Conservation (phyloP, 257 asterid species). For the Salvia miltiorrhiza region DNA sequence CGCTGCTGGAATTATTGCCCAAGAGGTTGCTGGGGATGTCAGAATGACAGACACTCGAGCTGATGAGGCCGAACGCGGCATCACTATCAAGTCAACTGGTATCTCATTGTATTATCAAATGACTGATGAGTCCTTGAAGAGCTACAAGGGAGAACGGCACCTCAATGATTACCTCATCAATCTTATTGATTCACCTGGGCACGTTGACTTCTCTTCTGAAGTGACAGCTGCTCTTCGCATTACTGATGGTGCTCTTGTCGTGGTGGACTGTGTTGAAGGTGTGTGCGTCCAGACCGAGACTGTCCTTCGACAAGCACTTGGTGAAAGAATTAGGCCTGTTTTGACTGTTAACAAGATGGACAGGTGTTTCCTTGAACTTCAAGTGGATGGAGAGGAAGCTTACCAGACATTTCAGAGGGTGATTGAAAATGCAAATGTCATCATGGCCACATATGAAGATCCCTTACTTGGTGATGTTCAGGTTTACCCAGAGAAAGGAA, state of each 20-base stretch:
- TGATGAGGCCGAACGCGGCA: slow-evolving; percentile 58
- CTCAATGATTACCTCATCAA: slow-evolving; percentile 15
- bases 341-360: slow-evolving; percentile 49
- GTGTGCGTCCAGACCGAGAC: slow-evolving; percentile 17
- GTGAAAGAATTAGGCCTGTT: slow-evolving; percentile 44
- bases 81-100: slow-evolving; percentile 54
- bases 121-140: slow-evolving; percentile 13
- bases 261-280: slow-evolving; percentile 34
- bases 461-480: slow-evolving; percentile 41
- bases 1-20: slow-evolving; percentile 18
- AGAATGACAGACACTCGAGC: slow-evolving; percentile 45
- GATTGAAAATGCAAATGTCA: slow-evolving; percentile 44
- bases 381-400: slow-evolving; percentile 51
- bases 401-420: slow-evolving; percentile 45
- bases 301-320: slow-evolving; percentile 17
- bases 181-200: slow-evolving; percentile 15
- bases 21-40: slow-evolving; percentile 19
- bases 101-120: slow-evolving; percentile 46
- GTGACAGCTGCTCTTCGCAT: slow-evolving; percentile 31
- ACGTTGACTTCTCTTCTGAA: slow-evolving; percentile 38
- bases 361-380: slow-evolving; percentile 48
- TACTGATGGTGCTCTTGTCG: slow-evolving; percentile 21
- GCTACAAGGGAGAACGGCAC: slow-evolving; percentile 1
- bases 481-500: slow-evolving; percentile 48
- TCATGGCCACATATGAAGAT: slow-evolving; percentile 48